Conservation (phyloP, 768 basidiomycete genomes). For the Termitomyces heimii region DNA sequence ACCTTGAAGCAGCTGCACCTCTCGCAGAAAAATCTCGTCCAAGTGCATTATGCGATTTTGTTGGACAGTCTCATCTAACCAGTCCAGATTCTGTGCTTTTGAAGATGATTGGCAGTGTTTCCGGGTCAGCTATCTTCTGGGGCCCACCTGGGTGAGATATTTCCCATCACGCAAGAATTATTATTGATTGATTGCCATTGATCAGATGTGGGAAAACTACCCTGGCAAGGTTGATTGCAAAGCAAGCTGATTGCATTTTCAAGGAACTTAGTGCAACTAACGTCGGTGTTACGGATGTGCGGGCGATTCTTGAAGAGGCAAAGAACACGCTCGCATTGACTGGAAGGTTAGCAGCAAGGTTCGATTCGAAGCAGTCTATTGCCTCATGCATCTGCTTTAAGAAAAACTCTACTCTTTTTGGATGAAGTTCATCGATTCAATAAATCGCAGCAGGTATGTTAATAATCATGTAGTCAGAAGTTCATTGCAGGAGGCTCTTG, state of each 20-base stretch:
- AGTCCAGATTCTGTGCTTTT: slow-evolving; percentile 52
- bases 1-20: slow-evolving; percentile 33
- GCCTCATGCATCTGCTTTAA: slow-evolving; percentile 19
- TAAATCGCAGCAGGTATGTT: slow-evolving; percentile 56
- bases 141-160: slow-evolving; percentile 60
- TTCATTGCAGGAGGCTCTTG: neutral
- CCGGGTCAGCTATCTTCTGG: slow-evolving; percentile 66
- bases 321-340: slow-evolving; percentile 57
- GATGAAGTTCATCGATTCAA: slow-evolving; percentile 85
- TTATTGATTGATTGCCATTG: neutral
- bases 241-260: slow-evolving; percentile 51
- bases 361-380: neutral
- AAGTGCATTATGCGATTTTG: slow-evolving; percentile 51
- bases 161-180: neutral
- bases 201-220: slow-evolving; percentile 70
- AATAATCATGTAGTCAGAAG: neutral
- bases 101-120: slow-evolving; percentile 42
- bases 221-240: slow-evolving; percentile 65
- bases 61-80: slow-evolving; percentile 67
- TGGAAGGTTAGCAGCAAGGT: slow-evolving; percentile 40
- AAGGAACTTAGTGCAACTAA: slow-evolving; percentile 77
- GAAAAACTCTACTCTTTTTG: slow-evolving; percentile 70
- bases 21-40: slow-evolving; percentile 75
- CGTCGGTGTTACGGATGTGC: slow-evolving; percentile 63
- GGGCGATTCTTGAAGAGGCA: slow-evolving; percentile 72